Evolutionary conservation across 116 monocot species (phyloP), one percentile per base, ranked within the genome.

Genomic region (Thalassia testudinum): DNA sequence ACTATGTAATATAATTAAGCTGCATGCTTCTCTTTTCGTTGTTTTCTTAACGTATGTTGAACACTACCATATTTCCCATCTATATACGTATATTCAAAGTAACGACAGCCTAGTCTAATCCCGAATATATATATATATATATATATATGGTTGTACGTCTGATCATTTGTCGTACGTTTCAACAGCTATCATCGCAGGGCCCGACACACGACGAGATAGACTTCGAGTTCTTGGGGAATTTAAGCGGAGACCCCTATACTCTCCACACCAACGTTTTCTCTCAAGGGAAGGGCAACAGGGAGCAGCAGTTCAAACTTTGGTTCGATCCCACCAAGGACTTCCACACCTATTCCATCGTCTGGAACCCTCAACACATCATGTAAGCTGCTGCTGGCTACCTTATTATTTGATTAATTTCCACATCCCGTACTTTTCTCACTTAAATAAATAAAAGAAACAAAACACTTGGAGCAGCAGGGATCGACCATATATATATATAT

Each of bases 271-370:
- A 73, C 22, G 65, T 78, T 23, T 78, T 65, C 59, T 57, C 71
- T 0, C 59, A 71, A 21, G 76, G 76, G 28, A 70, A 76, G 62
- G 76, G 76, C 0, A 71, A 71, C 58, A 57, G 63, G 22, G 73
- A 78, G 62, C 64, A 71, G 58, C 76, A 76, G 53, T 76, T 76
- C 76, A 24, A 57, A 11, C 66, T 76, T 23, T 76, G 76, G 76
- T 76, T 76, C 43, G 67, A 76, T 51, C 76, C 76, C 24, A 63
- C 76, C 49, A 42, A 21, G 49, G 62, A 62, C 43, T 71, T 76
- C 58, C 76, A 76, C 66, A 76, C 62, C 42, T 76, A 76, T 59
- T 71, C 76, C n/a, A 54, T 76, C 49, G 43, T 76, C 1, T 76
- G 76, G 76, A 76, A 76, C 29, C 71, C 76, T 16, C 53, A 50